Evolutionary conservation across 257 asterid species (phyloP), one percentile per base, ranked within the genome.

Genomic region (Eucommia ulmoides): DNA sequence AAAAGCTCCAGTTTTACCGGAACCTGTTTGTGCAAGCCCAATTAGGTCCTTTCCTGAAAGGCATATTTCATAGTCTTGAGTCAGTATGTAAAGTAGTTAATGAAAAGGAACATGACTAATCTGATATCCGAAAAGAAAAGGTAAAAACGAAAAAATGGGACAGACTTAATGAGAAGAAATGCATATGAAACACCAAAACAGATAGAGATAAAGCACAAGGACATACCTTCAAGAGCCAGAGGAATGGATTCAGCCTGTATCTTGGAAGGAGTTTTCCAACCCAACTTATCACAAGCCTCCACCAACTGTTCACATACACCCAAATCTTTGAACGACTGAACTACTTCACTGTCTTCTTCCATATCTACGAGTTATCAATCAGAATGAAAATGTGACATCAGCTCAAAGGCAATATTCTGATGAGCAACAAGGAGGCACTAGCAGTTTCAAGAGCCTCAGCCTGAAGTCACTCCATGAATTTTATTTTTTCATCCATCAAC

Each of bases 1-100:
- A 41, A 85, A 85, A 1, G 98, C 98, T 1, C 86, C 98, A 7
- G 98, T 89, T 71, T 89, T 85, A 23, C 96, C 98, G 1, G 98
- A 89, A 56, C 98, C 98, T 8, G 98, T 89, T 68, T 85, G 94
- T 1, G 96, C 96, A 6, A 89, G 94, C 20, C 84, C 97, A 52
- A 89, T 80, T 7, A 89, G 60, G 64, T 89, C 98, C 58, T 69
- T 89, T 8, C 97, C 78, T 68, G 17, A 33, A 42, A 38, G 7
- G 15, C 48, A 42, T 15, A 16, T 42, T 35, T 35, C 2, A 35
- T 2, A 35, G 11, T 10, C 3, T 35, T 4, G 44, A 35, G 16
- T 35, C 44, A 35, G 15, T 18, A 9, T 10, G 44, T 29, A 9
- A 6, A 35, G 16, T 35, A 35, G 16, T 35, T 35, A 35, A 35